These are phyloP conservation scores for Melaleuca quinquenervia DNA, from an alignment of 345 rosid species.

Conservation along the genomic window DNA sequence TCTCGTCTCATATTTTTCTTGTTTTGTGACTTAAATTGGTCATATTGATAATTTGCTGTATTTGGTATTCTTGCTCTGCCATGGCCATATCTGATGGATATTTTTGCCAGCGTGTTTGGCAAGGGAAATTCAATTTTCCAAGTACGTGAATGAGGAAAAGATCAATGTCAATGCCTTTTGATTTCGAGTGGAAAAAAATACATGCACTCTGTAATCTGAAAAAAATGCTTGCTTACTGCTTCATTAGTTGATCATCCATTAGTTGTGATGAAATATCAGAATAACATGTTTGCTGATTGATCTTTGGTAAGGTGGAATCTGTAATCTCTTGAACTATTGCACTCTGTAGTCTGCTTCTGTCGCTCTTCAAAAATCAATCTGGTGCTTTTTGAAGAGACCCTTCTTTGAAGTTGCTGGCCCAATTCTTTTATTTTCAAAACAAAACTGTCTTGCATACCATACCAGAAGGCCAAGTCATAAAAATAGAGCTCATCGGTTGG, in stretches of 20 bases:
- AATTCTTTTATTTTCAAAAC: not conserved
- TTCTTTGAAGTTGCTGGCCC: not conserved
- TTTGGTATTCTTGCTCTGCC: not conserved
- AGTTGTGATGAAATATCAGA: accelerated
- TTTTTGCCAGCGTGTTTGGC: not conserved
- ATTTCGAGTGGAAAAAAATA: not conserved
- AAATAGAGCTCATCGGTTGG: no score
- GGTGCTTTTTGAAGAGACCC: not conserved
- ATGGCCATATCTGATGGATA: not conserved
- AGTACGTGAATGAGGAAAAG: not conserved
- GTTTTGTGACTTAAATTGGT: no score
- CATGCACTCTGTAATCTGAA: no score
- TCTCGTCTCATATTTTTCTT: no score
- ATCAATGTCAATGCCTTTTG: not conserved
- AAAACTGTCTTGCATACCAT: not conserved
- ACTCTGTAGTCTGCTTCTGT: no score
- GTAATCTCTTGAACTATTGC: not conserved
- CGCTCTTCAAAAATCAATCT: not conserved
- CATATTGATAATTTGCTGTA: not conserved
- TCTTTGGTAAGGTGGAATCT: not conserved
- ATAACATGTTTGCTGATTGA: not conserved
- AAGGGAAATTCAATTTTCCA: not conserved
- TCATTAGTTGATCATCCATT: not conserved
- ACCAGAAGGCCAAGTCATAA: not conserved
- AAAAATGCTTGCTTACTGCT: no score